These are phyloP conservation scores for Zangia roseola DNA, from an alignment of 768 basidiomycete species.

Conservation along the genomic window DNA sequence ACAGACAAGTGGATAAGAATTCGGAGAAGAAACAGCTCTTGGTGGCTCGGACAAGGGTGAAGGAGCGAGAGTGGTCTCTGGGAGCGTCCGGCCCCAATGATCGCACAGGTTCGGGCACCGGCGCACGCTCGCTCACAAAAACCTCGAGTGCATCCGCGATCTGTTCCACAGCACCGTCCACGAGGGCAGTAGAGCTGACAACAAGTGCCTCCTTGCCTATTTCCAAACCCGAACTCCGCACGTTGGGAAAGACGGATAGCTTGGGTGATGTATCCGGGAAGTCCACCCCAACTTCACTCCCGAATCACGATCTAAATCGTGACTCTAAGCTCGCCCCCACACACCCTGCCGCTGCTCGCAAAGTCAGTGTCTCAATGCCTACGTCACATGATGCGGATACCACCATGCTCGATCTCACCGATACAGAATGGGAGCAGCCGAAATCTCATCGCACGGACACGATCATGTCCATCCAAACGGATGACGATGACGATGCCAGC, in stretches of 20 bases:
- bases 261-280: constrained; percentile 9
- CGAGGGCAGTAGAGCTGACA: not conserved
- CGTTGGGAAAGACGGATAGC: constrained; percentile 7
- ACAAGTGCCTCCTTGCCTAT: not conserved
- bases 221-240: not conserved
- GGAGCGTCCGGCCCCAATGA: not conserved
- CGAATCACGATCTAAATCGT: constrained; percentile 11
- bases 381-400: constrained; percentile 4
- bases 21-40: constrained; percentile 25
- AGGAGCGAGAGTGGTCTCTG: constrained; percentile 3
- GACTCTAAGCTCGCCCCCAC: constrained; percentile 4
- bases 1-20: constrained; percentile 25
- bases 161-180: not conserved
- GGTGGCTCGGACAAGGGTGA: constrained; percentile 12
- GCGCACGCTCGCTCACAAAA: constrained; percentile 12
- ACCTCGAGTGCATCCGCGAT: constrained; percentile 17
- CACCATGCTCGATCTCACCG: constrained; percentile 22
- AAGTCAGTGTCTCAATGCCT: not conserved
- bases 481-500: constrained; percentile 12
- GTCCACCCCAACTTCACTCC: constrained; percentile 12
- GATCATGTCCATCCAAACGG: constrained; percentile 14
- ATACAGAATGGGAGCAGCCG: constrained; percentile 15
- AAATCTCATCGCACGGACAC: constrained; percentile 1
- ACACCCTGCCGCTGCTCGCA: not conserved
- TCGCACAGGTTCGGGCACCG: not conserved